A percentile compares a stretch with the other conserved stretches of the same genome.
These are phyloP conservation scores for Colletotrichum spinosum DNA, from an alignment of 2,329 filamentous ascomycete genomes.

Conservation along the genomic window DNA sequence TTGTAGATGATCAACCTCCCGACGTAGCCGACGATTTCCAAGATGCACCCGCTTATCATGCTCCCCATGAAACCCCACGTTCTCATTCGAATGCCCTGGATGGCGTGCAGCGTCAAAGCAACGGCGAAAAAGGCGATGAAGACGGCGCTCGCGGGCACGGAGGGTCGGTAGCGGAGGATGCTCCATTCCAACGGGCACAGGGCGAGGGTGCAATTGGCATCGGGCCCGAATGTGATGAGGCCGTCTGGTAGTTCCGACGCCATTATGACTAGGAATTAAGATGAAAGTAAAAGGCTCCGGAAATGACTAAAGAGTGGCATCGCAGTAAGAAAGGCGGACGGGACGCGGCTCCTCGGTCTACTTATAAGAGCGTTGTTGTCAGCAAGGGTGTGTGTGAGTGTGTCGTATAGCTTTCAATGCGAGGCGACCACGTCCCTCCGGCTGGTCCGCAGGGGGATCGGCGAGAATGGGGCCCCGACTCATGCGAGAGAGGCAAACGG, in stretches of 20 bases:
- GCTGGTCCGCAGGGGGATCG: conserved; percentile 19
- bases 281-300: no score
- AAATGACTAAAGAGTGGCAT: no score
- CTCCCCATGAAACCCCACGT: conserved; percentile 57
- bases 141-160: conserved; percentile 46
- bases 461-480: conserved; percentile 6
- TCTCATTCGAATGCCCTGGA: conserved; percentile 55
- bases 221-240: conserved; percentile 52
- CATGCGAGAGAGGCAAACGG: not conserved
- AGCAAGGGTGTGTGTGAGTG: no score
- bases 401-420: no score
- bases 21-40: conserved; percentile 72
- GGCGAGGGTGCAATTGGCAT: conserved; percentile 59
- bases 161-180: conserved; percentile 56
- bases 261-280: no score
- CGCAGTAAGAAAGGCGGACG: no score
- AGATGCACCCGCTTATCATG: conserved; percentile 65
- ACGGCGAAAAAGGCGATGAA: conserved; percentile 56
- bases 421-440: not conserved
- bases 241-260: conserved; percentile 26
- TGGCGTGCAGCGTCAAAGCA: conserved; percentile 54
- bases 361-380: no score
- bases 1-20: conserved; percentile 67
- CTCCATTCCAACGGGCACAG: conserved; percentile 55
- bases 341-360: no score